These are phyloP conservation scores for Nadsonia commutata DNA, from an alignment of 1,139 yeast species.

Conservation along the genomic window DNA sequence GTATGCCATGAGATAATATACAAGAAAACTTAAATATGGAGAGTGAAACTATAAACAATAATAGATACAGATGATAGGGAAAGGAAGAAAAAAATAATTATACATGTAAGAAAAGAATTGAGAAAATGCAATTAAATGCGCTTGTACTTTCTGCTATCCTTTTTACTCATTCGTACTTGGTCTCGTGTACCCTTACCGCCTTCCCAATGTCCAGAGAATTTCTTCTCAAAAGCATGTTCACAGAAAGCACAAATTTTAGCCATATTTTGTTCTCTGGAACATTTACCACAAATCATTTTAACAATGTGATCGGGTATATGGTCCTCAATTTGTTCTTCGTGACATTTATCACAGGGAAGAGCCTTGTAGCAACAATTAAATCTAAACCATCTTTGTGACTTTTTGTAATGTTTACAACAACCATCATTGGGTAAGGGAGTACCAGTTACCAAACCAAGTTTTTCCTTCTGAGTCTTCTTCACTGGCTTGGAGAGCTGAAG, in stretches of 20 bases:
- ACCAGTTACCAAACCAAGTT: slow-evolving; percentile 24
- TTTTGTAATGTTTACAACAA: slow-evolving; percentile 26
- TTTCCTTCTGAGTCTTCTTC: slow-evolving; percentile 15
- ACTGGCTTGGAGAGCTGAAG: slow-evolving; percentile 9
- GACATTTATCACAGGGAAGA: slow-evolving; percentile 29
- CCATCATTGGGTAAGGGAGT: slow-evolving; percentile 27
- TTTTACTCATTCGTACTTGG: slow-evolving; percentile 24
- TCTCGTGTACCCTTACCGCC: slow-evolving; percentile 32
- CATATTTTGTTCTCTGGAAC: slow-evolving; percentile 30
- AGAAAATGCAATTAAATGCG: too few species aligned
- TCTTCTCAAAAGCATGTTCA: slow-evolving; percentile 21
- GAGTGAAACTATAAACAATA: too few species aligned
- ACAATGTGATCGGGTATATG: slow-evolving; percentile 23
- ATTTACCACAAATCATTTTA: slow-evolving; percentile 29
- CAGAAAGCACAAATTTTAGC: slow-evolving; percentile 23
- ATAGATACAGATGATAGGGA: too few species aligned
- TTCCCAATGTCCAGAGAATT: slow-evolving; percentile 29
- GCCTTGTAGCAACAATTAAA: slow-evolving; percentile 29
- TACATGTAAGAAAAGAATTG: too few species aligned
- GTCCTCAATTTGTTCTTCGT: slow-evolving; percentile 18
- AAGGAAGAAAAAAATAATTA: too few species aligned
- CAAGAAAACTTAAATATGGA: too few species aligned
- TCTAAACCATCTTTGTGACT: slow-evolving; percentile 29
- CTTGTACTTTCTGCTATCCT: slow-evolving; percentile 28
- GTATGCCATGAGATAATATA: too few species aligned